Evolutionary conservation across 1,284 basidiomycete genomes (phyloP), one percentile per base, ranked within the genome.

Genomic region (Trametes versicolor): DNA sequence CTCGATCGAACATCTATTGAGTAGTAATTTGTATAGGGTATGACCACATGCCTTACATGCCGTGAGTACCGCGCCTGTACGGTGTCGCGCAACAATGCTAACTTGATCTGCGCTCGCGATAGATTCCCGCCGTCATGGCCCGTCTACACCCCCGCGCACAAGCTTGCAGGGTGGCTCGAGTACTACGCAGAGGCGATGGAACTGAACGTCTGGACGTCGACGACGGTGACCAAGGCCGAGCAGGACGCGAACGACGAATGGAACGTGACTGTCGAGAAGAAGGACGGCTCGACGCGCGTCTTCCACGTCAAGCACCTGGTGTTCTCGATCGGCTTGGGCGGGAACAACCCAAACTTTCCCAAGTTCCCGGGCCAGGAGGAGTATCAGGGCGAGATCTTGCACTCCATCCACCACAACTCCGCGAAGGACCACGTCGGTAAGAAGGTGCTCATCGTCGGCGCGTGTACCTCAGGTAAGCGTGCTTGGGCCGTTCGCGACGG

Each of bases 131-230:
- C 82, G 1, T 81, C 80, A n/a, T 91, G 90, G 88, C 87, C 89
- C 0, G 83, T 86, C 0, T 88, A 83, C 70, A 83, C 85, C 0
- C 87, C 88, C 0, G 84, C 87, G 19, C 77, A 76, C 23, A 86
- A 87, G 84, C 81, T 92, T 12, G 90, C 86, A 0, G 85, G 88
- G 70, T 92, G 89, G 86, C 80, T 92, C 9, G 89, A 92, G 74
- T 78, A 77, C 34, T 93, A 91, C 74, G 89, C 87, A 4, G 82
- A 88, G 48, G 75, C 83, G 0, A 79, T 91, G 70, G 89, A 92
- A 68, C 74, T 92, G 47, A 85, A 88, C 74, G 80, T 88, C 34
- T 92, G 90, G 90, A 86, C 85, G 1, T 84, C 85, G 9, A 80
- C 86, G 0, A 82, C 74, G 4, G 79, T 88, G 15, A 79, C 73